phyloP scores from a whole-genome alignment of 805 yeast species.

The Myxozyma monticola region DNA sequence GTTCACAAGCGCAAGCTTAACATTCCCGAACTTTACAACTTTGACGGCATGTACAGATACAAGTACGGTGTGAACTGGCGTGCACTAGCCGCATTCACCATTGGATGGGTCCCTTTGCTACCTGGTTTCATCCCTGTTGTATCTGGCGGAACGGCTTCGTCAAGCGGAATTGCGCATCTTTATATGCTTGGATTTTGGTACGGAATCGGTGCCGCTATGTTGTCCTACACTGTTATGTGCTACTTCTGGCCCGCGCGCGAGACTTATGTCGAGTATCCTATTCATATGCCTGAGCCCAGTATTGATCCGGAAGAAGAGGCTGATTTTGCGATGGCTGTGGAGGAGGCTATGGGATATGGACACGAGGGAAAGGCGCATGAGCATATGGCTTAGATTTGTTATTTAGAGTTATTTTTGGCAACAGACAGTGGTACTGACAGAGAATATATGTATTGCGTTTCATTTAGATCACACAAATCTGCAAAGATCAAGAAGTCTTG shows the following conservation, averaged over 20 bases:
- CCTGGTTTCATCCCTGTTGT: conserved; percentile 35
- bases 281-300: not conserved
- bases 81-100: conserved; percentile 41
- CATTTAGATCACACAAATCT: too few species aligned
- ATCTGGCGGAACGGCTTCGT: conserved; percentile 10
- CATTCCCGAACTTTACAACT: conserved; percentile 24
- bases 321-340: not conserved
- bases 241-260: conserved; percentile 22
- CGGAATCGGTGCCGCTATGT: conserved; percentile 28
- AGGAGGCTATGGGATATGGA: not conserved
- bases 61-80: conserved; percentile 49
- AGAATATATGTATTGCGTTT: too few species aligned
- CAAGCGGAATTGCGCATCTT: conserved; percentile 28
- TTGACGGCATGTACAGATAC: conserved; percentile 43
- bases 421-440: too few species aligned
- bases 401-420: not conserved
- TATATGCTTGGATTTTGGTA: conserved; percentile 33
- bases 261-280: conserved; percentile 19
- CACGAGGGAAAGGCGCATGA: not conserved
- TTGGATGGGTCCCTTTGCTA: conserved; percentile 32
- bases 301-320: not conserved
- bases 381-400: not conserved
- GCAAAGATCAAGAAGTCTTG: not conserved
- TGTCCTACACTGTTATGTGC: conserved; percentile 25
- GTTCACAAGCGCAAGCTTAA: conserved; percentile 34